Percentiles rank a stretch among this genome's conserved stretches.
phyloP scores from a whole-genome alignment of 2,329 filamentous ascomycete species.

The Alternaria sp. region DNA sequence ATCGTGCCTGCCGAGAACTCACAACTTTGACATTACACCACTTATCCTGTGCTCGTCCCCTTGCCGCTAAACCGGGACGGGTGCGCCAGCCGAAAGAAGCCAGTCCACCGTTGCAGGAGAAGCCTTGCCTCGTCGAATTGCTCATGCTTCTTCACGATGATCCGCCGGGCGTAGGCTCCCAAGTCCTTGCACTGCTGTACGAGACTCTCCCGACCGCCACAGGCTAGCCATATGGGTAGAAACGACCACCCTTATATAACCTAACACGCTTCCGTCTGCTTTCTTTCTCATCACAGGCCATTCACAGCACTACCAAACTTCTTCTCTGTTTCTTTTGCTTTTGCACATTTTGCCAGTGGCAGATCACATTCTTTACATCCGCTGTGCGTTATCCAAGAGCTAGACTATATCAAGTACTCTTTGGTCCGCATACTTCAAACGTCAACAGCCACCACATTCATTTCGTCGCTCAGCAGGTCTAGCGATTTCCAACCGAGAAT shows the following conservation, averaged over 20 bases:
- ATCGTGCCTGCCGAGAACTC: slow-evolving; percentile 40
- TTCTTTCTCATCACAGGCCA: slow-evolving; percentile 36
- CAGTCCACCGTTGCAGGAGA: slow-evolving; percentile 36
- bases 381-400: slow-evolving; percentile 35
- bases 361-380: slow-evolving; percentile 45
- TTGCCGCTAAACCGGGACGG: slow-evolving; percentile 38
- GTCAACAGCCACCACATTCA: slow-evolving; percentile 26
- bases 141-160: slow-evolving; percentile 35
- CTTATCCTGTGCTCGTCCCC: slow-evolving; percentile 26
- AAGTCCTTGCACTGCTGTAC: slow-evolving; percentile 25
- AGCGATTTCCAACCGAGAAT: slow-evolving; percentile 42
- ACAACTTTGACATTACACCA: slow-evolving; percentile 34
- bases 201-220: slow-evolving; percentile 33
- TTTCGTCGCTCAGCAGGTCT: slow-evolving; percentile 52
- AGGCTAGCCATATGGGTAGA: slow-evolving; percentile 26
- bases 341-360: slow-evolving; percentile 49
- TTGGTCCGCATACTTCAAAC: slow-evolving; percentile 18
- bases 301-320: slow-evolving; percentile 37
- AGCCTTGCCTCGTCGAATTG: slow-evolving; percentile 37
- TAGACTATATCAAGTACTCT: slow-evolving; percentile 27
- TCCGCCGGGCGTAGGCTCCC: slow-evolving; percentile 39
- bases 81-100: slow-evolving; percentile 32
- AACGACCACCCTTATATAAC: slow-evolving; percentile 34
- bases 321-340: slow-evolving; percentile 30
- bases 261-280: slow-evolving; percentile 22